Evolutionary conservation across 2,329 filamentous ascomycete genomes (phyloP), one percentile per base, ranked within the genome.

Genomic region (Paecilomyces sp.): DNA sequence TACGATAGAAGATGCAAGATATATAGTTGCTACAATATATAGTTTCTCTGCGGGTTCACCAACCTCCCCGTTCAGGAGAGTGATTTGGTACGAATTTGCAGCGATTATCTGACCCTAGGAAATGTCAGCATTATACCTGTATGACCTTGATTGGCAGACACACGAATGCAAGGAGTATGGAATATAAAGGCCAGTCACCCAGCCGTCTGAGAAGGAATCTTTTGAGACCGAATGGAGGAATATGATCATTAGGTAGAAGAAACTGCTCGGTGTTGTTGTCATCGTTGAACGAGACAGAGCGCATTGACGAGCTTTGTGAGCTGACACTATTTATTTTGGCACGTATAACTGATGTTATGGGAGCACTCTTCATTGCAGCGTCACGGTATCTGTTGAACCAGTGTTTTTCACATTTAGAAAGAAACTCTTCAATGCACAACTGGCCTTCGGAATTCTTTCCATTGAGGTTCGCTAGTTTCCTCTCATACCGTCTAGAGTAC

Each of bases 71-170:
- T 83, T 83, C 24, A 87, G 75, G 15, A 87, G 77, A 0, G 83
- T 85, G 68, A 87, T 83, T 68, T 87, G 85, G 72, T 85, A 85
- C 0, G 82, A 85, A 70, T 84, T 85, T 59, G 82, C 80, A 1
- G 83, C 81, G 53, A 86, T 79, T 64, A 86, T 81, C 66, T 85
- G 83, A 36, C 81, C 62, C 60, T 62, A 22, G 31, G 31, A 34
- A 41, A 28, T 53, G 33, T 60, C 54, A 60, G 47, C 31, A 36
- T 34, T 3, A 15, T 3, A 28, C 30, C 2, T 47, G 4, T 24
- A 8, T 30, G 4, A 18, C 8, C 51, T 11, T 52, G 36, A 8
- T 33, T 3, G 28, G 24, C 7, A 22, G 24, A 60, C 59, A 53
- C 34, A 63, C 80, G 57, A 84, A 76, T 3, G 81, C 81, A 33